A percentile compares a stretch with the other conserved stretches of the same genome.
Evolutionary conservation across 129 eudicot genomes (phyloP).

Genomic region (Apium graveolens): DNA sequence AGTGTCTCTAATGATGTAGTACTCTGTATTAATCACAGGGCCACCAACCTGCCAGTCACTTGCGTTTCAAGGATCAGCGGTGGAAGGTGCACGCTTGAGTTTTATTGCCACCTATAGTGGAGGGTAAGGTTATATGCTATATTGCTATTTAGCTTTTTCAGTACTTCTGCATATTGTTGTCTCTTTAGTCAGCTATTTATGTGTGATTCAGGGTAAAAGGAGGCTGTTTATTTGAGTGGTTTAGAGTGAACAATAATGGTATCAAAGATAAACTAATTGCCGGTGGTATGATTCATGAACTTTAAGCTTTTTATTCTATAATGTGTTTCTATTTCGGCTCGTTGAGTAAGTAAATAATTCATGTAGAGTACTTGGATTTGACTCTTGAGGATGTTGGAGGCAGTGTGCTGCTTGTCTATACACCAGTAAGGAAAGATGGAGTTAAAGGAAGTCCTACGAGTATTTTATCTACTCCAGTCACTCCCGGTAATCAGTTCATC

Average conservation of each 20-base stretch:
- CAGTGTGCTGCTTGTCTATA: conserved; percentile 58
- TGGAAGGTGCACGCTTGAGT: conserved; percentile 64
- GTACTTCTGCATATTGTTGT: background rate
- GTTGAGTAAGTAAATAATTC: conserved; percentile 5
- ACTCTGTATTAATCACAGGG: conserved; percentile 34
- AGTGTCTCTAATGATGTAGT: background rate
- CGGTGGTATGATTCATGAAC: conserved; percentile 38
- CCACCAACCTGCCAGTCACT: conserved; percentile 85
- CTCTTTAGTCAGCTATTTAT: conserved; percentile 1
- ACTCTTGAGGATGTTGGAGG: conserved; percentile 64
- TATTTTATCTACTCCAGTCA: conserved; percentile 44
- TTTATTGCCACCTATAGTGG: conserved; percentile 77
- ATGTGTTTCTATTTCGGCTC: background rate
- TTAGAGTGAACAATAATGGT: conserved; percentile 58
- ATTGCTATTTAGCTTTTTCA: background rate
- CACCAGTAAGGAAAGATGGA: conserved; percentile 90
- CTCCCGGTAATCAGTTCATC: conserved; percentile 55
- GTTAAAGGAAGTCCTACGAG: conserved; percentile 50
- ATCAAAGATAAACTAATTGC: conserved; percentile 49
- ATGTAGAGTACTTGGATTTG: conserved; percentile 62
- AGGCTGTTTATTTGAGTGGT: conserved; percentile 74
- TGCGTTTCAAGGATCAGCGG: conserved; percentile 60
- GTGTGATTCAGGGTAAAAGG: conserved; percentile 63
- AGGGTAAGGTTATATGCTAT: conserved; percentile 46
- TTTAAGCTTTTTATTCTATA: background rate